A percentile compares a stretch with the other conserved stretches of the same genome.
Evolutionary conservation across 2,329 filamentous ascomycete genomes (phyloP).

Genomic region (Chrysoporthe cubensis): DNA sequence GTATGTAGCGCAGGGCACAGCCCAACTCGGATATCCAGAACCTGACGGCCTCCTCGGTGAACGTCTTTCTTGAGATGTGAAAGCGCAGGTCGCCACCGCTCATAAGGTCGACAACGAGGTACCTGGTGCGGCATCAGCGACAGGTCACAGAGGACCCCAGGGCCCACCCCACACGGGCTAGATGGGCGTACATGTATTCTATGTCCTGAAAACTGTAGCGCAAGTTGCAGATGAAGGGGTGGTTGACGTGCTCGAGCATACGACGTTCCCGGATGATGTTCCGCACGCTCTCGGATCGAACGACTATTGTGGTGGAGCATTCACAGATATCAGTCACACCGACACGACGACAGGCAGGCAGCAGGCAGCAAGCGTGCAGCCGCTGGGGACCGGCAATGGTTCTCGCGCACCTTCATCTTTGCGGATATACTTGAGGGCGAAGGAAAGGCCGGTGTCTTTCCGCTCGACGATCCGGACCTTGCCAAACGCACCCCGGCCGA

Average conservation of each 20-base stretch:
- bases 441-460: constrained; percentile 91
- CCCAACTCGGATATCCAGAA: constrained; percentile 97
- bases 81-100: constrained; percentile 95
- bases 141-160: not conserved
- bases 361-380: not conserved
- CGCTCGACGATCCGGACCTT: constrained; percentile 98
- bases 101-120: constrained; percentile 97
- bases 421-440: constrained; percentile 96
- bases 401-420: constrained; percentile 86
- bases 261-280: constrained; percentile 97
- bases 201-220: constrained; percentile 99
- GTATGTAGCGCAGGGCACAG: constrained; percentile 87
- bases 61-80: constrained; percentile 96
- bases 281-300: constrained; percentile 94
- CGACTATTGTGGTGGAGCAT: constrained; percentile 73
- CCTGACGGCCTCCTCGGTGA: constrained; percentile 93
- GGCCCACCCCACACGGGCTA: not conserved
- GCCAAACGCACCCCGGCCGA: constrained; percentile 96
- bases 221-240: constrained; percentile 97
- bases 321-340: constrained; percentile 20
- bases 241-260: constrained; percentile 98
- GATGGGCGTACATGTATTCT: constrained; percentile 82
- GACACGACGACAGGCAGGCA: not conserved
- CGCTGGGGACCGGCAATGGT: not conserved
- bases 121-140: constrained; percentile 58